Base-by-base conservation (phyloP, 441 rosid genomes). In the Biscutella auriculata region DNA sequence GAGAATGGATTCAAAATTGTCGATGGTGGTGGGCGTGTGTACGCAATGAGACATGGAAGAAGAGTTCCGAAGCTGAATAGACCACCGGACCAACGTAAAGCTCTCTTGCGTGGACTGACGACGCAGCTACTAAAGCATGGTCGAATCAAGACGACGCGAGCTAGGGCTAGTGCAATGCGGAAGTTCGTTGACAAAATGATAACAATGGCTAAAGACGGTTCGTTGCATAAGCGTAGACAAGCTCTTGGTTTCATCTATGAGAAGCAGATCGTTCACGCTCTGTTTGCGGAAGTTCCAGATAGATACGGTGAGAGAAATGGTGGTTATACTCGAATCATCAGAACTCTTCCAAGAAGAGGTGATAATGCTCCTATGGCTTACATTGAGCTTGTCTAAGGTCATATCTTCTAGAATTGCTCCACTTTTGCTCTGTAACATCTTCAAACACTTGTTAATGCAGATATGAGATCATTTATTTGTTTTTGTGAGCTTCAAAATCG, bases 341-440 rank as follows among this genome's bases (percentile, higher is more conserved):
- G 96, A 66, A 88, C 95, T 43, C 73, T 91, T 32, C 96, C 98
- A 2, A 78, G 96, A 76, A 69, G 96, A 60, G 98, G 98, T 19
- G 98, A 91, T 65, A 91, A 91, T 79, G 98, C 98, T 8, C 96
- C 98, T 5, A 91, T 91, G 98, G 96, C 98, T 0, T 91, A 76
- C 66, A 84, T 88, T 63, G 98, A 91, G 64, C 98, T 91, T 75
- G 96, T 91, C 44, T 85, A 84, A 79, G 66, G 67, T 32, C 48
- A 47, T 29, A 34, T 19, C 34, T 37, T 55, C 6, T 12, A 3
- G 19, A n/a, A 3, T 42, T 34, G 44, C 49, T 32, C 1, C 7
- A 10, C 15, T 8, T 40, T 26, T 43, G 1, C 8, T 10, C 9
- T 65, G 69, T 56, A 48, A 29, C 29, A 9, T 55, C 39, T 12